Evolutionary conservation across 441 rosid species (phyloP).

Genomic region (Flueggea neowawraea): DNA sequence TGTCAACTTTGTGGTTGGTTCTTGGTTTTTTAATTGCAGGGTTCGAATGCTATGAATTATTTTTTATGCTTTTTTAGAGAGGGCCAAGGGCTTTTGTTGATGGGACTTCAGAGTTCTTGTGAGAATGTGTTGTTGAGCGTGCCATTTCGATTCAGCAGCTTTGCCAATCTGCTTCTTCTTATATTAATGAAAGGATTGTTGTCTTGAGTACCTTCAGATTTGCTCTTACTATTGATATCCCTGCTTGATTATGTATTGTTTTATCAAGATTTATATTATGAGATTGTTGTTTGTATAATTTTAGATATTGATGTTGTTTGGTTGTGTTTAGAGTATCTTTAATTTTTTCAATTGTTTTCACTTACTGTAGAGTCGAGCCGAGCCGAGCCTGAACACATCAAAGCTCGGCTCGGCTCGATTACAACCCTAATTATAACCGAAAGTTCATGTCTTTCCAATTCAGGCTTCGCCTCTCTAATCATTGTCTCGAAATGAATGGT

Average conservation of each 20-base stretch:
- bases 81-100: conserved; percentile 79
- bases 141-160: conserved; percentile 46
- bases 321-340: too few relatives aligned
- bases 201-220: conserved; percentile 56
- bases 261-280: too few relatives aligned
- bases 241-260: too few relatives aligned
- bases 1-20: not conserved
- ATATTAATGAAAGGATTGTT: conserved; percentile 66
- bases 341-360: too few relatives aligned
- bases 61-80: conserved; percentile 87
- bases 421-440: conserved; percentile 62
- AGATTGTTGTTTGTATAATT: too few relatives aligned
- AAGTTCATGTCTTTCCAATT: conserved; percentile 63
- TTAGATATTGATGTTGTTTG: too few relatives aligned
- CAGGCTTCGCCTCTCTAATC: conserved; percentile 72
- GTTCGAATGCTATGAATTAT: conserved; percentile 61
- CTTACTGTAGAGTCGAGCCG: too few relatives aligned
- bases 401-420: too few relatives aligned
- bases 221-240: conserved; percentile 68
- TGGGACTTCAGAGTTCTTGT: conserved; percentile 45
- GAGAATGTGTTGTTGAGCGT: conserved; percentile 37
- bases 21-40: conserved; percentile 29
- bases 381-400: too few relatives aligned
- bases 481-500: conserved; percentile 88
- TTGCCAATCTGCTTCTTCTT: conserved; percentile 54